Evolutionary conservation across 441 rosid species (phyloP).

Genomic region (Pelargonium australe): DNA sequence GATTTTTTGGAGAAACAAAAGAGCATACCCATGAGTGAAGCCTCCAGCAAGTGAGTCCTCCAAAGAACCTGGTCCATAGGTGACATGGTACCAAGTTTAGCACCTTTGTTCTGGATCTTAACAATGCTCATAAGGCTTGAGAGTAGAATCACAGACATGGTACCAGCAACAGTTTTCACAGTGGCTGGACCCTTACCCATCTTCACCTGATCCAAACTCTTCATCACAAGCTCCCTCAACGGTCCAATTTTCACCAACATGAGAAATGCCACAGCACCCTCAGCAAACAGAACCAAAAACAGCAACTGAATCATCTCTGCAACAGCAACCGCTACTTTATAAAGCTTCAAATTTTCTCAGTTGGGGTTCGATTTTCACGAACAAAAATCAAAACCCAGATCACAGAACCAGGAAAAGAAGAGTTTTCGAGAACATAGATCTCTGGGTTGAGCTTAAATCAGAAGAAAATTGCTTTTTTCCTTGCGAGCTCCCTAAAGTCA

Average conservation of each 20-base stretch:
- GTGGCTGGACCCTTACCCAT: slow-evolving; percentile 89
- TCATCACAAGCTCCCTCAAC: slow-evolving; percentile 79
- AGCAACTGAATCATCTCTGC: slow-evolving; percentile 74
- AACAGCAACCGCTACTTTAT: slow-evolving; percentile 8
- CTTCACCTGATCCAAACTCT: slow-evolving; percentile 79
- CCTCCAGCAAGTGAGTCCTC: slow-evolving; percentile 98
- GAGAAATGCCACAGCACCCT: slow-evolving; percentile 60
- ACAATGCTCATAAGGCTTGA: slow-evolving; percentile 77
- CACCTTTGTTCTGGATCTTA: slow-evolving; percentile 96
- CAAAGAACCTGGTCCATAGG: slow-evolving; percentile 99
- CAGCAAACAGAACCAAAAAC: slow-evolving; percentile 70
- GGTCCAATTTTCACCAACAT: slow-evolving; percentile 80
- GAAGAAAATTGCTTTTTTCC: background rate
- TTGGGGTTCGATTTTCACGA: background rate
- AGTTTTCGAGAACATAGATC: background rate
- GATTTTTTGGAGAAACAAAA: background rate
- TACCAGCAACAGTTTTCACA: slow-evolving; percentile 77
- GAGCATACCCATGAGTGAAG: slow-evolving; percentile 77
- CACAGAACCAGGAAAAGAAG: background rate
- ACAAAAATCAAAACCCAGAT: background rate
- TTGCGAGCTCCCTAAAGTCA: background rate
- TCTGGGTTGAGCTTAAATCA: background rate
- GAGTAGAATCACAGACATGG: slow-evolving; percentile 77
- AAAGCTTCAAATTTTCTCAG: background rate
- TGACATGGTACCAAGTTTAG: slow-evolving; percentile 96